Evolutionary conservation across 768 basidiomycete species (phyloP).

Genomic region (Pleurotus tuber-regium): DNA sequence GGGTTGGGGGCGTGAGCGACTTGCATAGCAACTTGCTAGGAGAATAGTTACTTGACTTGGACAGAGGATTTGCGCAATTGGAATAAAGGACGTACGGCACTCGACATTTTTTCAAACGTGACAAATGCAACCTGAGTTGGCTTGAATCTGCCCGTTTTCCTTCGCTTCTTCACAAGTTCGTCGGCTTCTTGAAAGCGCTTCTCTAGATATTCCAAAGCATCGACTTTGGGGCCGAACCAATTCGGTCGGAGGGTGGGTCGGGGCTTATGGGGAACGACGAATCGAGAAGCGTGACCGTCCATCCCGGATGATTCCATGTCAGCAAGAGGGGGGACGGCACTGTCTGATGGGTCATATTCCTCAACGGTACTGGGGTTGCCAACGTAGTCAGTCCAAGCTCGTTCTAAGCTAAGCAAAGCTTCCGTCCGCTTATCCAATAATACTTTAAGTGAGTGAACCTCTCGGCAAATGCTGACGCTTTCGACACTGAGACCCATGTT

Average conservation of each 20-base stretch:
- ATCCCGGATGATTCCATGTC: conserved; percentile 52
- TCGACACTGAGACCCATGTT: conserved; percentile 85
- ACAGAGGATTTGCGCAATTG: background rate
- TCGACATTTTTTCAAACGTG: conserved; percentile 94
- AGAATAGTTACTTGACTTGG: background rate
- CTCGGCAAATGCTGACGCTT: conserved; percentile 86
- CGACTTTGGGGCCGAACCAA: conserved; percentile 77
- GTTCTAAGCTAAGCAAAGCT: conserved; percentile 78
- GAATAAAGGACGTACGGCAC: conserved; percentile 58
- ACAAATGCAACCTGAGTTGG: conserved; percentile 89
- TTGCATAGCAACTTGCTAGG: conserved; percentile 86
- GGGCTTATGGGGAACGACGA: conserved; percentile 72
- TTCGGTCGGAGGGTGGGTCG: conserved; percentile 75
- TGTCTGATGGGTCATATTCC: conserved; percentile 75
- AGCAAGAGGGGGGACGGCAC: conserved; percentile 39
- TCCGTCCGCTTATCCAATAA: conserved; percentile 78
- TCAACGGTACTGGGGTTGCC: conserved; percentile 91
- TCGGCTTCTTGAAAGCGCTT: conserved; percentile 77
- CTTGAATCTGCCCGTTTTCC: conserved; percentile 71
- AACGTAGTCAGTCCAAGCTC: conserved; percentile 86
- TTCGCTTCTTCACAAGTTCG: conserved; percentile 73
- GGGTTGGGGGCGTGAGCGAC: conserved; percentile 73
- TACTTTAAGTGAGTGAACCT: conserved; percentile 68
- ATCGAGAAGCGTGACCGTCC: conserved; percentile 50
- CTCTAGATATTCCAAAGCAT: conserved; percentile 89